phyloP scores from a whole-genome alignment of 306 rosid species.

The apple (Malus domestica) region ASM211411v1 NC_041797.1:2865001-2865500 shows the following conservation, averaged over 20 bases:
- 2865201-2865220: neutral
- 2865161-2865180: neutral
- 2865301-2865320: neutral
- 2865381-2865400: too few relatives aligned
- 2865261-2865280: neutral
- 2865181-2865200: neutral
- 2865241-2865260: neutral
- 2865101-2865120: too few relatives aligned
- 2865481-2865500: too few relatives aligned
- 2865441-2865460: too few relatives aligned
- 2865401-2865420: too few relatives aligned
- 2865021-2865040: too few relatives aligned
- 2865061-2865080: accelerated
- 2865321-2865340: neutral
- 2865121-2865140: too few relatives aligned
- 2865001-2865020: neutral
- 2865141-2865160: neutral
- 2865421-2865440: too few relatives aligned
- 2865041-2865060: too few relatives aligned
- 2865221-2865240: neutral
- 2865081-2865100: accelerated
- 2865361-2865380: neutral
- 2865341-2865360: neutral
- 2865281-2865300: neutral
- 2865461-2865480: too few relatives aligned